A percentile compares a stretch with the other conserved stretches of the same genome.
Conservation (phyloP, 2,329 filamentous ascomycete genomes). For the Trichoderma afroharzianum region DNA sequence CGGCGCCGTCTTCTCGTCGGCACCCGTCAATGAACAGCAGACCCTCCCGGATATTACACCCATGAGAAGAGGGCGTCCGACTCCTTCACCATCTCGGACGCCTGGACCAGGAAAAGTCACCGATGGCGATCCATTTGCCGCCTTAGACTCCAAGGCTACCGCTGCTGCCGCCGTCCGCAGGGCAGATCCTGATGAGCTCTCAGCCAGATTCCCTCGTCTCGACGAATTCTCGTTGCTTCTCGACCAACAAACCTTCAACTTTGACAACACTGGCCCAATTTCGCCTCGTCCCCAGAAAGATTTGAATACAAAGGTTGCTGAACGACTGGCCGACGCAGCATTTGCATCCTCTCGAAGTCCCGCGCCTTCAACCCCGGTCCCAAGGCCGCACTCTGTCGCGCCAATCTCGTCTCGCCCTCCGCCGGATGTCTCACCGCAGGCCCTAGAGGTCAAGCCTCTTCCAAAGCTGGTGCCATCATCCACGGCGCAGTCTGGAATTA, state of each 20-base stretch:
- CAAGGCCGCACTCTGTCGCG: slow-evolving; percentile 32
- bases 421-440: slow-evolving; percentile 20
- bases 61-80: slow-evolving; percentile 79
- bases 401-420: slow-evolving; percentile 21
- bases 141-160: slow-evolving; percentile 63
- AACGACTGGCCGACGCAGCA: slow-evolving; percentile 78
- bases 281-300: slow-evolving; percentile 44
- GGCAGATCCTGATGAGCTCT: slow-evolving; percentile 70
- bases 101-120: slow-evolving; percentile 43
- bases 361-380: slow-evolving; percentile 22
- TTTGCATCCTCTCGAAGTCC: slow-evolving; percentile 54
- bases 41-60: slow-evolving; percentile 84
- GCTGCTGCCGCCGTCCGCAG: slow-evolving; percentile 31
- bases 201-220: slow-evolving; percentile 80
- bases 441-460: slow-evolving; percentile 28
- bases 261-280: slow-evolving; percentile 42
- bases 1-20: slow-evolving; percentile 71
- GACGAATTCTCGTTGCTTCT: slow-evolving; percentile 91
- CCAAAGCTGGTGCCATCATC: slow-evolving; percentile 41
- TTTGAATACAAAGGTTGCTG: slow-evolving; percentile 64
- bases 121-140: slow-evolving; percentile 81
- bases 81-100: slow-evolving; percentile 37
- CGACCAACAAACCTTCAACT: slow-evolving; percentile 79
- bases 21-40: slow-evolving; percentile 66
- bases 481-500: slow-evolving; percentile 47